Evolutionary conservation across 1,139 yeast species (phyloP), one percentile per base, ranked within the genome.

Genomic region (Arxiozyma telluris): DNA sequence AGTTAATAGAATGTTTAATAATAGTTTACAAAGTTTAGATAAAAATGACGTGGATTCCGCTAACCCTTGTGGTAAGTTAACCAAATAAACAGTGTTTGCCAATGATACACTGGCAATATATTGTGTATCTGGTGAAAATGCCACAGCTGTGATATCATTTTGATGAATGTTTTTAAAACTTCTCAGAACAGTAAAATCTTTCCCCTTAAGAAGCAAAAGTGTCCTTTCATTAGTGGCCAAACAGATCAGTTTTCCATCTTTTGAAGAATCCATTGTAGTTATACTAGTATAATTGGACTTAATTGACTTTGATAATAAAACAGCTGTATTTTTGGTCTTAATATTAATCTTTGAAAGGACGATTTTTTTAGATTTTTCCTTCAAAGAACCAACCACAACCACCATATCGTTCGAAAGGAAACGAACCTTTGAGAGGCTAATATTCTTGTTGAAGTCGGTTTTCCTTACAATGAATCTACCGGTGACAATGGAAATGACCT

Each of bases 211-310:
- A 15, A 87, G 64, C 1, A 81, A 73, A 23, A 90, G 74, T 1
- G 95, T 81, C 57, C 82, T 78, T 61, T 88, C 93, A 58, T 87
- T 85, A 1, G 93, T 87, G 0, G 94, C 88, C 25, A 88, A 66
- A 0, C 87, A 94, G 27, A 84, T 74, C 50, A 85, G 71, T 49
- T 81, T 76, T 49, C 75, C 63, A 23, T 56, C 54, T 4, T 54
- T 75, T 44, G 69, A 66, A 9, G 72, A 71, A 63, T 84, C 95
- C 66, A 89, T 70, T 0, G 94, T 84, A 0, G 94, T 87, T n/a
- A 47, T 18, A 49, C 86, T 84, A 58, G 78, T 81, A 59, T 82
- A 73, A 54, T 79, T 82, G 48, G 73, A 78, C 15, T 7, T 34
- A 38, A 50, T 44, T 9, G 43, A 20, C 15, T 46, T 46, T 57